phyloP scores from a whole-genome alignment of 225 moss, liverwort and hornwort species.

The Sphagnum contortum region DNA sequence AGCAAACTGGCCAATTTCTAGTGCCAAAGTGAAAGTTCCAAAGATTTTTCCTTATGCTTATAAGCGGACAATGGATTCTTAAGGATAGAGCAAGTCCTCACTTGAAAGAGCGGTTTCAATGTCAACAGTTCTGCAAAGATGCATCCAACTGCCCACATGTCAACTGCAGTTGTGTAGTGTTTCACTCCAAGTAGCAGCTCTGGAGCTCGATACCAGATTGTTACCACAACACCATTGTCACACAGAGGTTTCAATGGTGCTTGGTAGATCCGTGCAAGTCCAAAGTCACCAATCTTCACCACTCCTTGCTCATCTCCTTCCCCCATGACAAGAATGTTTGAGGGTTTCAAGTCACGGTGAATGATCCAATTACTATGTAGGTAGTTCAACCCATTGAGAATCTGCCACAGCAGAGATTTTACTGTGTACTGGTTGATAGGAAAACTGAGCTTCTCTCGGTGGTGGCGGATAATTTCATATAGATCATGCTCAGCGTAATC shows the following conservation, averaged over 20 bases:
- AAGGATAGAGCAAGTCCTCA: background rate
- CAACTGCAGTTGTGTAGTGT: conserved; percentile 96
- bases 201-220: conserved; percentile 97
- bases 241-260: conserved; percentile 76
- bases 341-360: conserved; percentile 93
- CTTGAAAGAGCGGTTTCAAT: conserved; percentile 93
- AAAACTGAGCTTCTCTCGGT: conserved; percentile 85
- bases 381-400: conserved; percentile 92
- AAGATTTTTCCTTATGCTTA: too few relatives aligned
- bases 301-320: conserved; percentile 97
- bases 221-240: conserved; percentile 97
- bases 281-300: conserved; percentile 95
- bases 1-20: too few relatives aligned
- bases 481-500: conserved; percentile 98
- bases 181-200: conserved; percentile 95
- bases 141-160: conserved; percentile 99
- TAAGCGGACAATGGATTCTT: too few relatives aligned
- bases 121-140: conserved; percentile 97
- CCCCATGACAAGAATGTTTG: conserved; percentile 98
- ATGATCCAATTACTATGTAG: conserved; percentile 98
- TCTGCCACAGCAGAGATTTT: conserved; percentile 96
- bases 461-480: conserved; percentile 95
- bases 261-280: conserved; percentile 90
- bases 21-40: too few relatives aligned
- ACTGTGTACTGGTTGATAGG: conserved; percentile 84